These are phyloP conservation scores for Chytriomyces hyalinus DNA, from an alignment of 192 early-diverging fungal genomes.

Conservation along the genomic window DNA sequence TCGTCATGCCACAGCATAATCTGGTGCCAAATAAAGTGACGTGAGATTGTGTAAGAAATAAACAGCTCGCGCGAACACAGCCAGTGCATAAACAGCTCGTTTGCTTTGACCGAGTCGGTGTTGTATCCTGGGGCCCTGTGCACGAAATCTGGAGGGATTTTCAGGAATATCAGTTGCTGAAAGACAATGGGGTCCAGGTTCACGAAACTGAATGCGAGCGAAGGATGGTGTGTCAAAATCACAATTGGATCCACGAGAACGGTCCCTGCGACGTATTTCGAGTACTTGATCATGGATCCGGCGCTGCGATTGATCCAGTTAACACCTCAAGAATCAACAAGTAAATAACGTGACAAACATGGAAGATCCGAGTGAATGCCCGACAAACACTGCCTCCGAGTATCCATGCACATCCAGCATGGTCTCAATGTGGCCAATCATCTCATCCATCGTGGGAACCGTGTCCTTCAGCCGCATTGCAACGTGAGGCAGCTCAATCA, in stretches of 20 bases:
- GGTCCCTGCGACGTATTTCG: constrained; percentile 50
- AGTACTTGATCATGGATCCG: constrained; percentile 58
- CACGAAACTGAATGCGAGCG: constrained; percentile 56
- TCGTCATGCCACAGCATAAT: constrained; percentile 32
- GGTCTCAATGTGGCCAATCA: constrained; percentile 54
- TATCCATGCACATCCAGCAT: constrained; percentile 59
- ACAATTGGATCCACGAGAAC: constrained; percentile 67
- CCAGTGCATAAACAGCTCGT: constrained; percentile 57
- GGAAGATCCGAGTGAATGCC: constrained; percentile 68
- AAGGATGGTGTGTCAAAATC: constrained; percentile 62
- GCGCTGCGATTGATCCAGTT: constrained; percentile 1
- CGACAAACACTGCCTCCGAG: constrained; percentile 62
- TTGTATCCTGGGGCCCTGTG: constrained; percentile 35
- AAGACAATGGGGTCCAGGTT: background rate
- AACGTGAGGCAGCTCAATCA: constrained; percentile 35
- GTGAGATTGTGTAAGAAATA: constrained; percentile 64
- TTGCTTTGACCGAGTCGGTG: constrained; percentile 8
- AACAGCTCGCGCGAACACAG: constrained; percentile 62
- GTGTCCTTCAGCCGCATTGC: constrained; percentile 56
- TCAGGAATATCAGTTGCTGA: background rate
- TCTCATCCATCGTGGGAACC: constrained; percentile 60
- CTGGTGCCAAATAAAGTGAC: constrained; percentile 44
- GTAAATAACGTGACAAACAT: background rate
- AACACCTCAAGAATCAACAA: background rate
- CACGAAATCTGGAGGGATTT: constrained; percentile 18